phyloP scores from a whole-genome alignment of 2,329 filamentous ascomycete species.

The Epichloe sibirici region DNA sequence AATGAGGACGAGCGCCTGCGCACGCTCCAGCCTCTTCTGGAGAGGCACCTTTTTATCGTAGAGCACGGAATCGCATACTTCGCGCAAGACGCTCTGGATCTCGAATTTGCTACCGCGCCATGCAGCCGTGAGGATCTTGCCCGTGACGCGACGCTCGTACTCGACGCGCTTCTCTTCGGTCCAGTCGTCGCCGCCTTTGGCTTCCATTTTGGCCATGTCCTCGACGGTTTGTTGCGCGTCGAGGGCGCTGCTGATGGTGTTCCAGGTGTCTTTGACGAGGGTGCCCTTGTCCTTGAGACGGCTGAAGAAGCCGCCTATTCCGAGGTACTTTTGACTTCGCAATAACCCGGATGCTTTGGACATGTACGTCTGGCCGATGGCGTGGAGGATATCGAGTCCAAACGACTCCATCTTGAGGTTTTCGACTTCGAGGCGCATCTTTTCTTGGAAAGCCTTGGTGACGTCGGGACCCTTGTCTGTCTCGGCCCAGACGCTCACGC shows the following conservation, averaged over 20 bases:
- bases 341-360: constrained; percentile 78
- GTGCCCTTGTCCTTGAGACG: constrained; percentile 93
- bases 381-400: constrained; percentile 88
- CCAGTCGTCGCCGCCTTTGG: constrained; percentile 92
- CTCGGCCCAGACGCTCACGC: constrained; percentile 91
- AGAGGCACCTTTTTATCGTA: constrained; percentile 67
- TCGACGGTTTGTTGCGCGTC: constrained; percentile 98
- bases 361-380: constrained; percentile 83
- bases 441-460: constrained; percentile 81
- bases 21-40: constrained; percentile 78
- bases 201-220: constrained; percentile 94
- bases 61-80: constrained; percentile 84
- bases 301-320: constrained; percentile 89
- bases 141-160: constrained; percentile 89
- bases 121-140: constrained; percentile 93
- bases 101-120: constrained; percentile 97
- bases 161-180: constrained; percentile 94
- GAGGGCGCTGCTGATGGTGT: constrained; percentile 89
- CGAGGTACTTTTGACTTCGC: constrained; percentile 93
- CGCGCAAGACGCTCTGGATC: constrained; percentile 88
- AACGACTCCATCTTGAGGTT: constrained; percentile 99
- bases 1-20: constrained; percentile 76
- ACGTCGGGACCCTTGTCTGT: constrained; percentile 82
- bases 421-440: constrained; percentile 89
- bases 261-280: constrained; percentile 96